Evolutionary conservation across 2,329 filamentous ascomycete genomes (phyloP).

Genomic region (Lasiodiplodia sp.): DNA sequence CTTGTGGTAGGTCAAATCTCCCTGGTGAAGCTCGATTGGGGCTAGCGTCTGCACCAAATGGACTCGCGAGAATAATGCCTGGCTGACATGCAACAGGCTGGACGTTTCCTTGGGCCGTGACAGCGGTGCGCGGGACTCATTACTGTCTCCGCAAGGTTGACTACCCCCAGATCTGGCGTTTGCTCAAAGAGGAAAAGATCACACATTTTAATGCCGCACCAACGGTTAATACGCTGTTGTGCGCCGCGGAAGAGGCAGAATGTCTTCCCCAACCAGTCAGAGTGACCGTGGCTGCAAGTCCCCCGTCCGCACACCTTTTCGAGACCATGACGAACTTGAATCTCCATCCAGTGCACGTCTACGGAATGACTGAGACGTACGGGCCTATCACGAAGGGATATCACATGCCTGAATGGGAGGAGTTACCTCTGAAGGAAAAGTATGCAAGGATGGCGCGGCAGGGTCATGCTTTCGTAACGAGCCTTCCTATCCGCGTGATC

Average conservation of each 20-base stretch:
- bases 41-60: background rate
- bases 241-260: slow-evolving; percentile 77
- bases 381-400: slow-evolving; percentile 97
- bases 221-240: slow-evolving; percentile 94
- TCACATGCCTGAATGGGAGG: slow-evolving; percentile 83
- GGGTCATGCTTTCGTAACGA: slow-evolving; percentile 88
- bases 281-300: slow-evolving; percentile 92
- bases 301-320: slow-evolving; percentile 88
- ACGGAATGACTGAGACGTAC: slow-evolving; percentile 88
- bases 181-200: slow-evolving; percentile 84
- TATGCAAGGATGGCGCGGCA: slow-evolving; percentile 92
- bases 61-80: background rate
- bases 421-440: slow-evolving; percentile 74
- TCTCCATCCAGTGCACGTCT: slow-evolving; percentile 89
- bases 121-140: slow-evolving; percentile 90
- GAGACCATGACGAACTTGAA: slow-evolving; percentile 91
- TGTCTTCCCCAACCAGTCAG: slow-evolving; percentile 73
- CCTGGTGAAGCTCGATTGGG: slow-evolving; percentile 33
- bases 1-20: slow-evolving; percentile 53
- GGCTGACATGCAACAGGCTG: slow-evolving; percentile 56
- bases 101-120: slow-evolving; percentile 94
- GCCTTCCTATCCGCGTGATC: slow-evolving; percentile 80
- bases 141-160: slow-evolving; percentile 95
- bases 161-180: slow-evolving; percentile 88
- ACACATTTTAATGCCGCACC: slow-evolving; percentile 97